Conservation (phyloP, 139 green algal species). For the Axilococcus clingmanii region DNA sequence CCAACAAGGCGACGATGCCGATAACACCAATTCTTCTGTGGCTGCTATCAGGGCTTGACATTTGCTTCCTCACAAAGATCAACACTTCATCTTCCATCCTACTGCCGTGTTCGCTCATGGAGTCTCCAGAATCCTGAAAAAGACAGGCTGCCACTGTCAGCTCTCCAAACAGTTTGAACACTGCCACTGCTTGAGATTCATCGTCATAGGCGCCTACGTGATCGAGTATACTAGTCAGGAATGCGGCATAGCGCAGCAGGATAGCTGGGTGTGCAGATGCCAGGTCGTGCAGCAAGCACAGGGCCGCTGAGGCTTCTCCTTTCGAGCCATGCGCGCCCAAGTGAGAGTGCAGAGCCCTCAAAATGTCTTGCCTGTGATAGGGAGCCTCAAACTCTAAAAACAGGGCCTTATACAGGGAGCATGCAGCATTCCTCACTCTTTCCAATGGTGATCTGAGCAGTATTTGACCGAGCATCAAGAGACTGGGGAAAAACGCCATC, state of each 20-base stretch:
- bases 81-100: slow-evolving; percentile 28
- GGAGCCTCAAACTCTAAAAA: slow-evolving; percentile 14
- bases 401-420: slow-evolving; percentile 10
- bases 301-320: slow-evolving; percentile 17
- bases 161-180: slow-evolving; percentile 24
- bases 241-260: slow-evolving; percentile 27
- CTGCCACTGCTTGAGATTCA: slow-evolving; percentile 18
- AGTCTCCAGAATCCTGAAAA: not conserved
- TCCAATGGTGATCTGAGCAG: not conserved
- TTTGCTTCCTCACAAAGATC: slow-evolving; percentile 28
- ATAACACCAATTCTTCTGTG: slow-evolving; percentile 25
- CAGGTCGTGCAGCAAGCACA: slow-evolving; percentile 20
- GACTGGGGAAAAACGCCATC: slow-evolving; percentile 5
- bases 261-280: slow-evolving; percentile 1
- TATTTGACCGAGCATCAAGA: slow-evolving; percentile 16
- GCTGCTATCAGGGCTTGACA: slow-evolving; percentile 2
- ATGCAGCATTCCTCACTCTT: slow-evolving; percentile 4
- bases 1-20: slow-evolving; percentile 22
- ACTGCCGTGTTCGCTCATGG: not conserved
- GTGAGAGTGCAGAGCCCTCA: slow-evolving; percentile 21
- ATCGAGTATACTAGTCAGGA: slow-evolving; percentile 24
- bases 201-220: slow-evolving; percentile 19
- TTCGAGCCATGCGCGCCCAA: slow-evolving; percentile 3
- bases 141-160: slow-evolving; percentile 15
- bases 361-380: slow-evolving; percentile 24